Conservation (phyloP, 805 yeast genomes). For the Candida tammaniensis region DNA sequence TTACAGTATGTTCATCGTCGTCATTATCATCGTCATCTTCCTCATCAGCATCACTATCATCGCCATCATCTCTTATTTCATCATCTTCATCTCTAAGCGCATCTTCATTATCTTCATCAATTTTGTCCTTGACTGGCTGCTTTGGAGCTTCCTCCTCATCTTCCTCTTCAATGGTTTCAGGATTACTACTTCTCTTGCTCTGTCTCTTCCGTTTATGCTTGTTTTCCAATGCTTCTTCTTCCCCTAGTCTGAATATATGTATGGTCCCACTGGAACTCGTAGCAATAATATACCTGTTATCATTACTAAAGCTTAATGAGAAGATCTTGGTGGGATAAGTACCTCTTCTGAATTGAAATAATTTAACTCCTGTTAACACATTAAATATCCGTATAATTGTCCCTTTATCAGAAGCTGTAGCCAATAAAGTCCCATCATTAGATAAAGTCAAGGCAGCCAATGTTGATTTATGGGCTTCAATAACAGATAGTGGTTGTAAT, state of each 20-base stretch:
- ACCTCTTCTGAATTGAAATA: conserved; percentile 79
- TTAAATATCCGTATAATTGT: conserved; percentile 83
- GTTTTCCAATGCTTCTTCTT: conserved; percentile 40
- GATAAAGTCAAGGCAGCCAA: conserved; percentile 68
- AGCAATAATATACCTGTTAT: conserved; percentile 72
- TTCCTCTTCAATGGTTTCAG: conserved; percentile 28
- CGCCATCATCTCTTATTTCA: conserved; percentile 14
- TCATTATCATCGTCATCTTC: conserved; percentile 22
- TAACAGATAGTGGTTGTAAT: conserved; percentile 71
- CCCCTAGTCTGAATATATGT: conserved; percentile 79
- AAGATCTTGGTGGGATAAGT: conserved; percentile 79
- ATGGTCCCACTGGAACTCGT: conserved; percentile 89
- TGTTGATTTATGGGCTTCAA: conserved; percentile 83
- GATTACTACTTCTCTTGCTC: conserved; percentile 8
- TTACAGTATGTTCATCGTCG: conserved; percentile 17
- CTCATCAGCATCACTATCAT: conserved; percentile 22
- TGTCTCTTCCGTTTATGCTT: conserved; percentile 31
- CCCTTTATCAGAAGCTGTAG: conserved; percentile 89
- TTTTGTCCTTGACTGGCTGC: conserved; percentile 1
- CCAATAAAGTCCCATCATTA: conserved; percentile 73
- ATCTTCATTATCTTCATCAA: conserved; percentile 11
- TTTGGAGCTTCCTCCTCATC: conserved; percentile 12
- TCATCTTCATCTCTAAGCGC: conserved; percentile 14
- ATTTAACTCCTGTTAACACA: conserved; percentile 57
- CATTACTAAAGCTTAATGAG: conserved; percentile 71